Evolutionary conservation across 352 stramenopile species (phyloP).

Genomic region (Pythium inflatum): DNA sequence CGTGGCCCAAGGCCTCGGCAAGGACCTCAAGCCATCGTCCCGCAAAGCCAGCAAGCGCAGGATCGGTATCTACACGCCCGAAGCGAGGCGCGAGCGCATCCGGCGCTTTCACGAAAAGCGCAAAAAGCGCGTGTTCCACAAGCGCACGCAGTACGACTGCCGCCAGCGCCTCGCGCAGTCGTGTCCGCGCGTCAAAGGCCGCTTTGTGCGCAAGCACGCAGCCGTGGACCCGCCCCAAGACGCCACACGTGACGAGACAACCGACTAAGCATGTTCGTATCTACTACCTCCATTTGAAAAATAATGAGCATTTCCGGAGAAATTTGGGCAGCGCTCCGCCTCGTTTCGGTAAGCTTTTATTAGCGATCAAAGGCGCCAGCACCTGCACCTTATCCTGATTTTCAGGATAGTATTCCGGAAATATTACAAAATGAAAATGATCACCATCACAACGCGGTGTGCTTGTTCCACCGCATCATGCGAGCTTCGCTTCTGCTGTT

Average conservation of each 20-base stretch:
- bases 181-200: conserved; percentile 92
- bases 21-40: conserved; percentile 5
- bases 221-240: no score
- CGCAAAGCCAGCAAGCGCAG: conserved; percentile 71
- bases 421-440: neutral
- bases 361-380: no score
- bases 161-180: conserved; percentile 97
- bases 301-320: no score
- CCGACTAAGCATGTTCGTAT: no score
- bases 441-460: neutral
- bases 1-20: no score
- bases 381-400: neutral
- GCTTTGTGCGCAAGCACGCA: conserved; percentile 88
- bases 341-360: no score
- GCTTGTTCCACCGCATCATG: no score
- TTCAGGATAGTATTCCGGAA: neutral
- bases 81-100: conserved; percentile 92
- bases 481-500: no score
- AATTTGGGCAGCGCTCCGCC: no score
- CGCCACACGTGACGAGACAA: no score
- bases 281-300: no score
- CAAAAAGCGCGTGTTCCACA: conserved; percentile 97
- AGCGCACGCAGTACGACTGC: conserved; percentile 99
- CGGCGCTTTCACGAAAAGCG: conserved; percentile 97
- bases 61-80: conserved; percentile 95